A percentile compares a stretch with the other conserved stretches of the same genome.
phyloP scores from a whole-genome alignment of 495 filamentous ascomycete species.

The Neurospora sp. region DNA sequence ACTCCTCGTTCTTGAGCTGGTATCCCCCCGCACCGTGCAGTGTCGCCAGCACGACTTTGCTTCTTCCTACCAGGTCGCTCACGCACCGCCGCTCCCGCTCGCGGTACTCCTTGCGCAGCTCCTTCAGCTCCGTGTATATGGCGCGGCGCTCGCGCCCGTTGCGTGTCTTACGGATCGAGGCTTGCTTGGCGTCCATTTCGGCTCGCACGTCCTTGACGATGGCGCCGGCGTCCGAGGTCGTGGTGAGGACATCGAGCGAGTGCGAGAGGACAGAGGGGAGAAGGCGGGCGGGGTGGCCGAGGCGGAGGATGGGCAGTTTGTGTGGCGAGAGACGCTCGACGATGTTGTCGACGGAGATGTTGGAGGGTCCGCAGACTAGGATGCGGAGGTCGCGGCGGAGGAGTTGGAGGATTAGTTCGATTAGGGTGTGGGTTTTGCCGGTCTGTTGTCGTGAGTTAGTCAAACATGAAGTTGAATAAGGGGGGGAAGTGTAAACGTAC shows the following conservation, averaged over 20 bases:
- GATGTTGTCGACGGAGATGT: slow-evolving; percentile 97
- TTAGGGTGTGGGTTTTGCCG: slow-evolving; percentile 93
- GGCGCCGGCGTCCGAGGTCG: slow-evolving; percentile 75
- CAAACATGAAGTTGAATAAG: not conserved
- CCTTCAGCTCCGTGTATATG: slow-evolving; percentile 78
- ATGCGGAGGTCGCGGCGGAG: slow-evolving; percentile 59
- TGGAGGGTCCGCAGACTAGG: slow-evolving; percentile 90
- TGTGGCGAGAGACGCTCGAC: slow-evolving; percentile 83
- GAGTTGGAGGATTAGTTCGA: slow-evolving; percentile 87
- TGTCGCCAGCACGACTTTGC: slow-evolving; percentile 84
- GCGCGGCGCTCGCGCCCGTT: slow-evolving; percentile 68
- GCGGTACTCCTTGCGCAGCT: slow-evolving; percentile 79
- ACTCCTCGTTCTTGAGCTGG: slow-evolving; percentile 68
- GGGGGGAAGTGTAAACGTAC: slow-evolving; percentile 22
- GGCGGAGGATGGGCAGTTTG: slow-evolving; percentile 75
- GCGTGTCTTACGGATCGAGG: slow-evolving; percentile 75
- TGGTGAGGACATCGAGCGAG: slow-evolving; percentile 86
- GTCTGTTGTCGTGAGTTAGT: slow-evolving; percentile 38
- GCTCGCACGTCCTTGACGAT: slow-evolving; percentile 87
- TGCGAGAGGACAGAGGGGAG: slow-evolving; percentile 82
- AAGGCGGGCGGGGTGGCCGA: slow-evolving; percentile 87
- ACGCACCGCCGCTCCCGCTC: slow-evolving; percentile 78
- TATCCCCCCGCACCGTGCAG: slow-evolving; percentile 85
- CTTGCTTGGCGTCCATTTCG: slow-evolving; percentile 90
- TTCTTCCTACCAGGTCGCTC: slow-evolving; percentile 57